phyloP scores from a whole-genome alignment of 2,329 filamentous ascomycete species.

The Hypoxylon sp. region DNA sequence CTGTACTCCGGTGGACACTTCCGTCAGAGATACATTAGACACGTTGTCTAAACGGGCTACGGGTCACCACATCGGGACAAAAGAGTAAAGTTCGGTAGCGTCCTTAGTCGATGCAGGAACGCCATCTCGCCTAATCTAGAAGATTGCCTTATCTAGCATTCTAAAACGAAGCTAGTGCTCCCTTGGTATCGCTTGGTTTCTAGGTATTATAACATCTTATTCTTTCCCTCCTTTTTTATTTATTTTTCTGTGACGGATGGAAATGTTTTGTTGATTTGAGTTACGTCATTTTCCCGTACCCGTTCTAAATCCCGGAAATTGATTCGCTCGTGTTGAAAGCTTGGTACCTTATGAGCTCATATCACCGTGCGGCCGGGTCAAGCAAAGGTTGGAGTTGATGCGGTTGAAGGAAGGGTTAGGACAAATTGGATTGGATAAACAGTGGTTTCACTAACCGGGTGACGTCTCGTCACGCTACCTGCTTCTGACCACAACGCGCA shows the following conservation, averaged over 20 bases:
- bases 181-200: conserved; percentile 17
- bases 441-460: conserved; percentile 27
- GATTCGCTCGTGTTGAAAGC: conserved; percentile 10
- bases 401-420: conserved; percentile 23
- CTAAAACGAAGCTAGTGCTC: conserved; percentile 25
- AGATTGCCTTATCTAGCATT: conserved; percentile 39
- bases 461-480: conserved; percentile 30
- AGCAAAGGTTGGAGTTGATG: conserved; percentile 25
- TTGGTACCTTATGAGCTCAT: conserved; percentile 26
- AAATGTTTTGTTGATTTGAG: conserved; percentile 2
- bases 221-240: neutral
- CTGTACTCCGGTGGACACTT: conserved; percentile 43
- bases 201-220: conserved; percentile 12
- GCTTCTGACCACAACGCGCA: conserved; percentile 20
- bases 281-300: conserved; percentile 27
- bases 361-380: conserved; percentile 20
- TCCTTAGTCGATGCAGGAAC: conserved; percentile 36
- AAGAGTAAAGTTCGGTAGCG: conserved; percentile 10
- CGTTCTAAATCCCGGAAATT: neutral
- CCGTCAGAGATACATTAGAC: conserved; percentile 32
- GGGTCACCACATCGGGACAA: conserved; percentile 26
- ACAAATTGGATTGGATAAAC: conserved; percentile 14
- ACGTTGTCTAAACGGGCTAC: conserved; percentile 22
- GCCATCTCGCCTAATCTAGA: conserved; percentile 38
- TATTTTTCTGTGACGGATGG: conserved; percentile 6